Percentiles rank a stretch among this genome's conserved stretches.
Evolutionary conservation across 1,139 yeast genomes (phyloP).

Genomic region (Torulaspora globosa): DNA sequence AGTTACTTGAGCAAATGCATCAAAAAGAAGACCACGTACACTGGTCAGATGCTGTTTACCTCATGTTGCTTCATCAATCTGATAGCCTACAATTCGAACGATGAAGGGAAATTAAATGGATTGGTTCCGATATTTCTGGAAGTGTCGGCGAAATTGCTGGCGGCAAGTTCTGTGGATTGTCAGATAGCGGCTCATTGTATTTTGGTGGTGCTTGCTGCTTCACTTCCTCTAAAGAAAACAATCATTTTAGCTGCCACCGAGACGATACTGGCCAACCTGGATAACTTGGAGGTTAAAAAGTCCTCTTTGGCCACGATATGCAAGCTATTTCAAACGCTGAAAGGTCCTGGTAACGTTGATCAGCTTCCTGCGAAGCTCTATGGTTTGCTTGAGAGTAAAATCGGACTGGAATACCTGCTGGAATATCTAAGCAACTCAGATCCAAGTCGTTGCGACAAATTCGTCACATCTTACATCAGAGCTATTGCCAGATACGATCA

Average conservation of each 20-base stretch:
- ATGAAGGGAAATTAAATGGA: constrained; percentile 40
- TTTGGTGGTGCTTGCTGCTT: constrained; percentile 69
- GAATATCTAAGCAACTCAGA: constrained; percentile 29
- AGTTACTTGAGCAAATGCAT: constrained; percentile 55
- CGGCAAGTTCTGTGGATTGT: constrained; percentile 53
- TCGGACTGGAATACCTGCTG: constrained; percentile 25
- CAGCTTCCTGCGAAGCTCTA: constrained; percentile 40
- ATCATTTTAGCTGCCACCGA: constrained; percentile 67
- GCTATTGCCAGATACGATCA: constrained; percentile 41
- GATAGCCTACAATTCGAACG: constrained; percentile 46
- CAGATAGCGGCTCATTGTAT: constrained; percentile 82
- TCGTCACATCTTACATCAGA: constrained; percentile 39
- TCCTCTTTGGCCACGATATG: constrained; percentile 42
- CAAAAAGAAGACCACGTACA: constrained; percentile 54
- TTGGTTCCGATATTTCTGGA: constrained; percentile 56
- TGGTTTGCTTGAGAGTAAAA: constrained; percentile 32
- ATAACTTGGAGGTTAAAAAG: constrained; percentile 38
- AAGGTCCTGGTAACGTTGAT: constrained; percentile 39
- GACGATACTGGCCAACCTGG: constrained; percentile 53
- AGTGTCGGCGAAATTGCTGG: constrained; percentile 51
- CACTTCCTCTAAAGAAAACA: constrained; percentile 61
- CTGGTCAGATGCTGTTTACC: constrained; percentile 73
- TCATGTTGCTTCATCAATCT: constrained; percentile 69
- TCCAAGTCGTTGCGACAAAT: constrained; percentile 33
- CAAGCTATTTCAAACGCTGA: constrained; percentile 41